Evolutionary conservation across 805 yeast genomes (phyloP), one percentile per base, ranked within the genome.

Genomic region (Candida morakotiae): DNA sequence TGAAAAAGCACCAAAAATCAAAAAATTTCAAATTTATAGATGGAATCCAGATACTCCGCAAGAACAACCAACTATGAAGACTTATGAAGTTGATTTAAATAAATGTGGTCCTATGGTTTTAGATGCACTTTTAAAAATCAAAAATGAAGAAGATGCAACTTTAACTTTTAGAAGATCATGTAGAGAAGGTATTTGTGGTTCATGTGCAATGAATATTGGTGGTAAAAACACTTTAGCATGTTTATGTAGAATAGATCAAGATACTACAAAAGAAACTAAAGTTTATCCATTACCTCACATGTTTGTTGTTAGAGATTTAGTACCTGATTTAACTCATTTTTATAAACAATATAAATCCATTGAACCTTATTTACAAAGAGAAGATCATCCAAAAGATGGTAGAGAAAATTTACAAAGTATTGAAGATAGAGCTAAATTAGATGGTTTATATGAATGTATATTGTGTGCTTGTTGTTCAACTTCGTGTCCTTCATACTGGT

Each of bases 171-270:
- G 98, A 73, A 83, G 98, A 69, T 88, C 97, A 30, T 93, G 98
- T 72, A 87, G 98, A 73, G 98, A 93, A 71, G 98, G 98, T 55
- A 93, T 93, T 50, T 93, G 98, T 73, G 98, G 98, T 39, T 91
- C 98, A 5, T 93, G 98, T 73, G 98, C 98, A 51, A 93, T 93
- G 98, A 93, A 93, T 75, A 93, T 93, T 64, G 95, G 95, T 48
- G 98, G 98, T 51, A 77, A 84, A 63, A 93, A 93, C 77, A 93
- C 98, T 22, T 76, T 93, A 52, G 98, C 98, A 25, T 93, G 98
- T 71, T 71, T 93, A 51, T 88, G 97, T 73, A 83, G 87, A 64
- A 88, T 93, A 56, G 96, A 93, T 62, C 77, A 79, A 52, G 84
- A 89, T 64, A 67, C 72, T 23, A 47, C 78, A 43, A 84, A 83